Percentiles rank a stretch among this genome's conserved stretches.
Conservation (phyloP, 2,329 filamentous ascomycete species). For the Sphaerulina musiva region DNA sequence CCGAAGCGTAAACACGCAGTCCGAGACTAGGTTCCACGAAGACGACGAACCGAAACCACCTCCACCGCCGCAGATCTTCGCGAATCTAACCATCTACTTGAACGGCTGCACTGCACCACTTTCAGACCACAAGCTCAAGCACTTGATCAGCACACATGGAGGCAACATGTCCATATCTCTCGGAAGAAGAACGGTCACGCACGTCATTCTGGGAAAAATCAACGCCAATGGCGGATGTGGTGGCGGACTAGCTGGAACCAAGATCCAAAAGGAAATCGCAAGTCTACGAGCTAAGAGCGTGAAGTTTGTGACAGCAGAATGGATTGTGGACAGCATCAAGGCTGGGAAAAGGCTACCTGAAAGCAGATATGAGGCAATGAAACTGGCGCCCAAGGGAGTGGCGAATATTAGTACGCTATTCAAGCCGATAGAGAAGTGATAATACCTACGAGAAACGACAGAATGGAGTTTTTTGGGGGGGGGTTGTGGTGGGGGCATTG, state of each 20-base stretch:
- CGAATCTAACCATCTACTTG: constrained; percentile 69
- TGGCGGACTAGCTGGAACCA: constrained; percentile 68
- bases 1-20: neutral
- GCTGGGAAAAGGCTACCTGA: constrained; percentile 69
- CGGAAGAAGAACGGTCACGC: constrained; percentile 68
- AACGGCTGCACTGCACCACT: constrained; percentile 83
- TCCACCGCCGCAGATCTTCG: constrained; percentile 40
- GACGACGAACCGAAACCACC: neutral
- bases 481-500: neutral
- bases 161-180: constrained; percentile 64
- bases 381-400: constrained; percentile 57
- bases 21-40: neutral
- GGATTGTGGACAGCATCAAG: constrained; percentile 79
- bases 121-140: constrained; percentile 81
- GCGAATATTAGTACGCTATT: constrained; percentile 51
- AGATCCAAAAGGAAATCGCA: constrained; percentile 73
- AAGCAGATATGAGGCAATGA: constrained; percentile 60
- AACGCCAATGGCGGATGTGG: constrained; percentile 47
- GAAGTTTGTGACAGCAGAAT: constrained; percentile 75
- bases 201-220: constrained; percentile 70
- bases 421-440: constrained; percentile 14
- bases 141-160: constrained; percentile 67
- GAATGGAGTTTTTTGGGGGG: neutral
- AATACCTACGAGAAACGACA: neutral
- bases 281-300: constrained; percentile 61